These are phyloP conservation scores for Dacryopinax spathularia DNA, from an alignment of 768 basidiomycete species.

Conservation along the genomic window DNA sequence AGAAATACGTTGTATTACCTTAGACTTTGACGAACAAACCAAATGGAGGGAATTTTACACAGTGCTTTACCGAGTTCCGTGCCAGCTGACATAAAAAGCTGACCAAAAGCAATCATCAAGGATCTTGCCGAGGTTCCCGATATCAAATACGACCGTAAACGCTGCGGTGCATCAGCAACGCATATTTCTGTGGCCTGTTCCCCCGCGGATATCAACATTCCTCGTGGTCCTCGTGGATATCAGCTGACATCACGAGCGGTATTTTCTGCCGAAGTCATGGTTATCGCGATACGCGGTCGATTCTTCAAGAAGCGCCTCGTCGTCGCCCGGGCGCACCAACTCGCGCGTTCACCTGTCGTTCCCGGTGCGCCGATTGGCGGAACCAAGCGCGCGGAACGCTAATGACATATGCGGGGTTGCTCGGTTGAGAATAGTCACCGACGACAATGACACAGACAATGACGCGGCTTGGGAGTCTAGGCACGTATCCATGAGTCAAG, in stretches of 20 bases:
- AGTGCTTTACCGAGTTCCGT: not conserved
- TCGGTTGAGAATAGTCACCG: not conserved
- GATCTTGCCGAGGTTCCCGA: too few relatives aligned
- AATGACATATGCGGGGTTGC: not conserved
- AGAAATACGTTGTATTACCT: constrained; percentile 71
- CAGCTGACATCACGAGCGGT: too few relatives aligned
- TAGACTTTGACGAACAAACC: not conserved
- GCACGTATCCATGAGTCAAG: not conserved
- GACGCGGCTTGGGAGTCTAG: not conserved
- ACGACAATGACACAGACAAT: not conserved
- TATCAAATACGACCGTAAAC: too few relatives aligned
- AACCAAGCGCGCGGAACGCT: not conserved
- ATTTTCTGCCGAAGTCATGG: too few relatives aligned
- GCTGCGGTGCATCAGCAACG: too few relatives aligned
- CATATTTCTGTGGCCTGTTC: too few relatives aligned
- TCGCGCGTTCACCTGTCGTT: too few relatives aligned
- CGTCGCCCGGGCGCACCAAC: too few relatives aligned
- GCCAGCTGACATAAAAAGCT: not conserved
- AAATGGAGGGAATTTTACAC: not conserved
- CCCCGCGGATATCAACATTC: too few relatives aligned
- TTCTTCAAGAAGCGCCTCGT: too few relatives aligned
- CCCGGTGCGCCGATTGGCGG: constrained; percentile 2
- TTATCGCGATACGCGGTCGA: too few relatives aligned
- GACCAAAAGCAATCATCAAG: not conserved
- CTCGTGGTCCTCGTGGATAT: too few relatives aligned